A percentile compares a stretch with the other conserved stretches of the same genome.
Conservation (phyloP, 192 early-diverging fungal genomes). For the Backusella mclennaniae region DNA sequence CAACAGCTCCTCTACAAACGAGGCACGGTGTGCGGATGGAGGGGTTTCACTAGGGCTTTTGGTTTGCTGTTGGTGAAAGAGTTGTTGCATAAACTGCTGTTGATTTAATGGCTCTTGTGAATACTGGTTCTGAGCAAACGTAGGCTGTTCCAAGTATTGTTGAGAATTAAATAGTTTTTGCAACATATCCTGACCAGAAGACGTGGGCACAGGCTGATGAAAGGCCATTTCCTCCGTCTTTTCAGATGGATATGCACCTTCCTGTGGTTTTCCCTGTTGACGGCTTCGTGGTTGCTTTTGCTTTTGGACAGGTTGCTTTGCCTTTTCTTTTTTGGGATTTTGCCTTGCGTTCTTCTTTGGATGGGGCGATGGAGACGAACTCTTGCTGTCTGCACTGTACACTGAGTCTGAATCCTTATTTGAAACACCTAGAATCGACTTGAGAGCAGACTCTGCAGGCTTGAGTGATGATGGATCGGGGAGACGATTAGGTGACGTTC, state of each 20-base stretch:
- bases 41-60: not conserved
- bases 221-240: not conserved
- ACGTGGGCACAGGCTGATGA: constrained; percentile 5
- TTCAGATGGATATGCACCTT: not conserved
- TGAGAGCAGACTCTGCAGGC: constrained; percentile 3
- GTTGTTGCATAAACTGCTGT: not conserved
- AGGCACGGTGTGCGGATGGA: constrained; percentile 6
- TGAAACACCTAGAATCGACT: constrained; percentile 7
- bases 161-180: constrained; percentile 2
- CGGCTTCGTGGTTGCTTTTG: not conserved
- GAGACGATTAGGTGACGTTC: not conserved
- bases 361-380: not conserved
- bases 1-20: constrained; percentile 13
- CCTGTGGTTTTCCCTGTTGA: not conserved
- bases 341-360: not conserved
- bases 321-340: constrained; percentile 2
- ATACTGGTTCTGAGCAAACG: not conserved
- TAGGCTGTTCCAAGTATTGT: not conserved
- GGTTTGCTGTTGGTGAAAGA: not conserved
- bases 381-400: not conserved
- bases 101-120: not conserved
- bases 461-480: not conserved
- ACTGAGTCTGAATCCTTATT: not conserved
- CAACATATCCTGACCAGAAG: not conserved
- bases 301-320: not conserved